A percentile compares a stretch with the other conserved stretches of the same genome.
phyloP scores from a whole-genome alignment of 1,284 basidiomycete species.

The Ceratobasidium sp. region DNA sequence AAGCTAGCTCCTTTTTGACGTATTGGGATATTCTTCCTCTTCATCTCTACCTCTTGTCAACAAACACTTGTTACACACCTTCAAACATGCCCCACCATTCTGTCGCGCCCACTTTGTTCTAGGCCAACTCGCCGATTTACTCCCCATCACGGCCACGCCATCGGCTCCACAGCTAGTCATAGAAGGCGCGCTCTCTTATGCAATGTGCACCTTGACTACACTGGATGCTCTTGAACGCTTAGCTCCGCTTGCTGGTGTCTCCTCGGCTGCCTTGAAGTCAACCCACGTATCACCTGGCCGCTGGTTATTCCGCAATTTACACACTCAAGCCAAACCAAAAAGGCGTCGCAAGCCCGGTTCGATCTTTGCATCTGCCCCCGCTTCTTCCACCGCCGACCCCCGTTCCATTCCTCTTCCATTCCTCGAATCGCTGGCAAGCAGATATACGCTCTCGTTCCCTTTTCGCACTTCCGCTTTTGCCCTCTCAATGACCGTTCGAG shows the following conservation, averaged over 20 bases:
- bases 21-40: conserved; percentile 8
- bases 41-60: conserved; percentile 17
- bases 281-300: conserved; percentile 13
- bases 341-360: conserved; percentile 20
- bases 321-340: not conserved
- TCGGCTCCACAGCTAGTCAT: not conserved
- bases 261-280: not conserved
- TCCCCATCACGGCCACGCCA: not conserved
- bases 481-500: conserved; percentile 22
- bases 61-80: conserved; percentile 25
- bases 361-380: not conserved
- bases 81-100: conserved; percentile 27
- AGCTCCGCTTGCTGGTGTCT: not conserved
- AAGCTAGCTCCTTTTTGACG: conserved; percentile 32
- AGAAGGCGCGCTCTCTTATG: conserved; percentile 24
- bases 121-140: not conserved
- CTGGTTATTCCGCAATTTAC: conserved; percentile 33
- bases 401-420: conserved; percentile 8
- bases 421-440: not conserved
- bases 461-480: conserved; percentile 28
- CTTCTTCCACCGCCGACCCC: not conserved
- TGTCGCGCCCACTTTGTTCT: conserved; percentile 21
- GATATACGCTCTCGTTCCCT: conserved; percentile 13
- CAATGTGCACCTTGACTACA: conserved; percentile 16
- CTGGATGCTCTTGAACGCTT: conserved; percentile 26